Conservation (phyloP, 257 asterid genomes). For the Handroanthus guayacan region DNA sequence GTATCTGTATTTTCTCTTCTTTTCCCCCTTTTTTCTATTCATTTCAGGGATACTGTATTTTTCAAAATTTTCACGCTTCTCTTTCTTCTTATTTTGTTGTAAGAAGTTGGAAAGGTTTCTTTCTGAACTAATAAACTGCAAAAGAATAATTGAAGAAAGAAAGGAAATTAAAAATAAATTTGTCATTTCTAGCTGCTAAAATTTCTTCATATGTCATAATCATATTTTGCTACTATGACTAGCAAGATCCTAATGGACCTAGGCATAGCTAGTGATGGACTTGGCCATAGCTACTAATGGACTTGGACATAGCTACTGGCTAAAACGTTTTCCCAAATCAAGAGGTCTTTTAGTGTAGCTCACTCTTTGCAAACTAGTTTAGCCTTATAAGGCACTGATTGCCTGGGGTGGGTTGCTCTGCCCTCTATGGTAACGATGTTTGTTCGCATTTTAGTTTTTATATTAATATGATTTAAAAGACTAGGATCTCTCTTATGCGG, state of each 20-base stretch:
- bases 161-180: background rate
- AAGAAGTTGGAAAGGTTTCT: conserved; percentile 9
- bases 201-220: background rate
- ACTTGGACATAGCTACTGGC: too few relatives aligned
- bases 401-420: conserved; percentile 16
- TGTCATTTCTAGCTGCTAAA: background rate
- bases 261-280: too few relatives aligned
- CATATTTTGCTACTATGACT: too few relatives aligned
- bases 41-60: conserved; percentile 7
- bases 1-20: background rate
- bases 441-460: background rate
- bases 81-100: conserved; percentile 9
- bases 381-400: background rate
- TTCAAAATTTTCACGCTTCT: background rate
- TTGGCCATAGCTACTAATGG: too few relatives aligned
- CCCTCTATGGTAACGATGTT: background rate
- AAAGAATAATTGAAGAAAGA: conserved; percentile 4
- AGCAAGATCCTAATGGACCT: too few relatives aligned
- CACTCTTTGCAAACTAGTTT: too few relatives aligned
- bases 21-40: background rate
- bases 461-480: background rate
- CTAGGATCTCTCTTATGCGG: background rate
- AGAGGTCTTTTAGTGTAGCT: too few relatives aligned
- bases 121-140: conserved; percentile 5
- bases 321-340: too few relatives aligned